Conservation (phyloP, 2,329 filamentous ascomycete species). For the Alternaria metachromatica region DNA sequence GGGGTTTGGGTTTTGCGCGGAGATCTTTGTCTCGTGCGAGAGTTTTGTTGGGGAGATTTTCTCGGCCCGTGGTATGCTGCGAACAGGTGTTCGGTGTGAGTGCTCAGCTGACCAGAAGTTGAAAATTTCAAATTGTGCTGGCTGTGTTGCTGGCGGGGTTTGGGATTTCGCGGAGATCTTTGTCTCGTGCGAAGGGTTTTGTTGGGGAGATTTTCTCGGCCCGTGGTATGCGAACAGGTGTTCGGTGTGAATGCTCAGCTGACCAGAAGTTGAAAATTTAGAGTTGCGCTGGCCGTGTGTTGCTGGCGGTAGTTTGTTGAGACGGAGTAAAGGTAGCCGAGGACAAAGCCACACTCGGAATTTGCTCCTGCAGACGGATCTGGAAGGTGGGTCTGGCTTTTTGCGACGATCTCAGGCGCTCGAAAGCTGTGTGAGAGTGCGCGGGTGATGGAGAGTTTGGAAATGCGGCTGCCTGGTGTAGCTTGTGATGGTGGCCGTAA, state of each 20-base stretch:
- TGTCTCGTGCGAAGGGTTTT: neutral
- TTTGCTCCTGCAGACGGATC: constrained; percentile 21
- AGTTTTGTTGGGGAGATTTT: neutral
- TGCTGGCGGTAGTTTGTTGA: neutral
- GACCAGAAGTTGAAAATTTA: neutral
- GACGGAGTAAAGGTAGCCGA: constrained; percentile 8
- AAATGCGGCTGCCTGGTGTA: constrained; percentile 35
- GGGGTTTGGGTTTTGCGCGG: neutral
- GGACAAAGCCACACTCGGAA: constrained; percentile 19
- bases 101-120: neutral
- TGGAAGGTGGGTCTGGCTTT: constrained; percentile 21
- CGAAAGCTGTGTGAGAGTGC: constrained; percentile 2
- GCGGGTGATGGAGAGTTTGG: neutral
- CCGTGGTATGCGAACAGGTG: constrained; percentile 7
- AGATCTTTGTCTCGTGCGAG: neutral
- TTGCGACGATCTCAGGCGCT: constrained; percentile 1
- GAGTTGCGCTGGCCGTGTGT: too few relatives aligned
- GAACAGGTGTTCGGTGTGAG: constrained; percentile 11
- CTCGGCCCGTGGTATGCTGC: neutral
- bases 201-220: neutral
- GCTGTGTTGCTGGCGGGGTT: neutral
- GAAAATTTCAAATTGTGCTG: neutral
- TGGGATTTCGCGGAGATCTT: too few relatives aligned
- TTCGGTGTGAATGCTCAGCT: neutral
- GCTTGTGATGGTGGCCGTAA: constrained; percentile 26